A percentile compares a stretch with the other conserved stretches of the same genome.
These are phyloP conservation scores for Plasmodium cynomolgi DNA, from an alignment of 169 alveolate genomes.

Conservation along the genomic window DNA sequence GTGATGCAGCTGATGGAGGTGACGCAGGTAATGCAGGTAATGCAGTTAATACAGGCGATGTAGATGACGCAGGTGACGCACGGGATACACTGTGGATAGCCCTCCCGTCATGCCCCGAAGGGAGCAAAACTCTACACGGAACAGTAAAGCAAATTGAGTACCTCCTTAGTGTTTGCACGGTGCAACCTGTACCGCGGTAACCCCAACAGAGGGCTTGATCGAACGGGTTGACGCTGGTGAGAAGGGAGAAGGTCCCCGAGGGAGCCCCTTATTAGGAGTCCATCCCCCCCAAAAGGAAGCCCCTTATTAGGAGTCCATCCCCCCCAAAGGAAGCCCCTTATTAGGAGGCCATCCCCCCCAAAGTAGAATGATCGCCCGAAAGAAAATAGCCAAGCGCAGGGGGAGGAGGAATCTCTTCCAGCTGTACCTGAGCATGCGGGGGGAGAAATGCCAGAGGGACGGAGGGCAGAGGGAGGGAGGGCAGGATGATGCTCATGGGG, in stretches of 20 bases:
- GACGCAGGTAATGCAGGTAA: neutral
- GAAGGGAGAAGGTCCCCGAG: neutral
- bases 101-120: neutral
- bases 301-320: neutral
- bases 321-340: neutral
- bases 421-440: slow-evolving; percentile 44
- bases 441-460: slow-evolving; percentile 3
- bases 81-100: neutral
- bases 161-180: neutral
- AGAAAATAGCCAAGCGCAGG: neutral
- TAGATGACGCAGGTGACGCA: neutral
- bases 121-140: neutral
- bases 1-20: neutral
- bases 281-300: neutral
- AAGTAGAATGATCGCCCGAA: neutral
- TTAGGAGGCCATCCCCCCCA: too few relatives aligned
- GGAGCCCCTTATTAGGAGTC: neutral
- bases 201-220: neutral
- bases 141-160: neutral
- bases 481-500: neutral
- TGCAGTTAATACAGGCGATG: neutral
- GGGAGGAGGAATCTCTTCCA: slow-evolving; percentile 35
- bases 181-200: neutral
- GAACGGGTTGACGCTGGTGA: neutral
- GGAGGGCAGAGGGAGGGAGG: neutral